Evolutionary conservation across 73 alveolate species (phyloP).

Genomic region (Symbiodinium pilosum): DNA sequence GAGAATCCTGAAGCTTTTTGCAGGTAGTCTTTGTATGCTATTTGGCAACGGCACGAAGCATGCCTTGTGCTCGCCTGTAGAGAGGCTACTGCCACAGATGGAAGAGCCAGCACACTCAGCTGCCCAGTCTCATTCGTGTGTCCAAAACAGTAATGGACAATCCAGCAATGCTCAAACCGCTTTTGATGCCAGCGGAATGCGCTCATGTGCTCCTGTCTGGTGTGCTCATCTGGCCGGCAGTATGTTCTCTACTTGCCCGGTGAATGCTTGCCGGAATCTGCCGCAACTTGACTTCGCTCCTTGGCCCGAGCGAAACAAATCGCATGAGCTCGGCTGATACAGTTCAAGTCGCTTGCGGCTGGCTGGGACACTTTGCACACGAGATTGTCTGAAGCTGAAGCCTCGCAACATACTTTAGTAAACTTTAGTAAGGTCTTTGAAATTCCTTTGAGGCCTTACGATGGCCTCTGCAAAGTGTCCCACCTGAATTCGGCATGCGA

Average conservation of each 20-base stretch:
- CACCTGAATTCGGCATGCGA: not conserved
- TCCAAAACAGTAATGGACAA: too few relatives aligned
- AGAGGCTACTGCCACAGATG: not conserved
- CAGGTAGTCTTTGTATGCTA: not conserved
- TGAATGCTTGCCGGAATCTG: not conserved
- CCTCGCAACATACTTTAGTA: not conserved
- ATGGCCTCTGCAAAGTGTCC: not conserved
- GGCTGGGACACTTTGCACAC: not conserved
- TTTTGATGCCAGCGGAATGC: too few relatives aligned
- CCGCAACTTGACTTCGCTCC: not conserved
- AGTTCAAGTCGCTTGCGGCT: not conserved
- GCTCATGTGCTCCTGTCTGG: not conserved
- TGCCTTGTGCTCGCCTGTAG: slow-evolving; percentile 2
- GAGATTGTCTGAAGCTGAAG: not conserved
- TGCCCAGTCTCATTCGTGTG: too few relatives aligned
- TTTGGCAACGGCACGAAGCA: not conserved
- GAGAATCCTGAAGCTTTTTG: not conserved
- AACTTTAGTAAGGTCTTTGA: not conserved
- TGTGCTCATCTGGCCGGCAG: slow-evolving; percentile 11
- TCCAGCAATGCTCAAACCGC: too few relatives aligned
- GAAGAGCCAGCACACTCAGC: not conserved
- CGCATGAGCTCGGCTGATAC: not conserved
- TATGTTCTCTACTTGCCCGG: not conserved
- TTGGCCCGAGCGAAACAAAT: not conserved
- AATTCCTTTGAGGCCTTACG: not conserved